A percentile compares a stretch with the other conserved stretches of the same genome.
Conservation (phyloP, 345 rosid genomes). For the Eucalyptus shirleyi region DNA sequence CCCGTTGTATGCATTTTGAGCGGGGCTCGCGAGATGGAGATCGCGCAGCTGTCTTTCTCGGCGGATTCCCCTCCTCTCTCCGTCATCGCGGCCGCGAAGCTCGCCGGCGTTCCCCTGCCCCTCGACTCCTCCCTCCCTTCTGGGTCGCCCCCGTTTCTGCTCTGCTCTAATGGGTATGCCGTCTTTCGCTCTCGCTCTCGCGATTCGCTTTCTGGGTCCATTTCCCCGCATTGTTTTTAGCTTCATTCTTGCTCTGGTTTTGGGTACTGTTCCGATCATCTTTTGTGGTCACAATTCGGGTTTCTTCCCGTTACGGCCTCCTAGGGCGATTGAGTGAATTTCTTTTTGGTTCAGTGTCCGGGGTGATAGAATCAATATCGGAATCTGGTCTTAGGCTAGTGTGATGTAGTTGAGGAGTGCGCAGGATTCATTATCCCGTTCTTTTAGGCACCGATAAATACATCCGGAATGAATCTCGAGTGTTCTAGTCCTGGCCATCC, state of each 20-base stretch:
- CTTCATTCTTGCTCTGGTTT: background rate
- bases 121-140: slow-evolving; percentile 5
- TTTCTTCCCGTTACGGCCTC: background rate
- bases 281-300: background rate
- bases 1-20: background rate
- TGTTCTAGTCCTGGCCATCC: background rate
- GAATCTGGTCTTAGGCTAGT: background rate
- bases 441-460: background rate
- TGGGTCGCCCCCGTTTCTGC: slow-evolving; percentile 29
- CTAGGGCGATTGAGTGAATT: no score
- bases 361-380: background rate
- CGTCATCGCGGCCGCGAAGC: slow-evolving; percentile 42
- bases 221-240: background rate
- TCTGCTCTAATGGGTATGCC: slow-evolving; percentile 60
- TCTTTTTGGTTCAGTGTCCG: background rate
- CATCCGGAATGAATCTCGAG: background rate
- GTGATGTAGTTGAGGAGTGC: background rate
- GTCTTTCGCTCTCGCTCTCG: background rate
- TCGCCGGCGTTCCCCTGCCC: slow-evolving; percentile 24
- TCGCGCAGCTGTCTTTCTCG: slow-evolving; percentile 33
- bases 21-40: slow-evolving; percentile 11
- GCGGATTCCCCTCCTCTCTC: slow-evolving; percentile 52
- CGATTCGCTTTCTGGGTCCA: background rate
- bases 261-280: background rate
- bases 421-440: background rate